Percentiles rank a stretch among this genome's conserved stretches.
These are phyloP conservation scores for Solanum hybrid DNA, from an alignment of 305 asterid species.

Conservation along the genomic window DNA sequence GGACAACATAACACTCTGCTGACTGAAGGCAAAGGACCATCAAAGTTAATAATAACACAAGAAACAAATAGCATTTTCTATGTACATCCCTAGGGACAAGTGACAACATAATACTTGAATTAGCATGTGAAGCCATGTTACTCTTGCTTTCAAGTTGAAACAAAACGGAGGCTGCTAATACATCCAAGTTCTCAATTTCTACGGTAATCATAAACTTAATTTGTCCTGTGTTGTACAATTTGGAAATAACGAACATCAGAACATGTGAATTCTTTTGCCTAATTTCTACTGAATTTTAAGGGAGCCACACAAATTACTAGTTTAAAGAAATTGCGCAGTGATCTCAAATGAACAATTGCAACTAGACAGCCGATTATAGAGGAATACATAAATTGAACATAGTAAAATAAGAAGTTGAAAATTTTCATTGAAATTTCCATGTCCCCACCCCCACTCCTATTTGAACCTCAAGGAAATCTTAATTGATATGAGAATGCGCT, in stretches of 20 bases:
- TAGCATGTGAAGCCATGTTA: conserved; percentile 15
- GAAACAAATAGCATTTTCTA: not conserved
- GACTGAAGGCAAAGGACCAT: not conserved
- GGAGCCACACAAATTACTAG: not conserved
- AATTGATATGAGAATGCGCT: not conserved
- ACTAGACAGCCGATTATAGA: not conserved
- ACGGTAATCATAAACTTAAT: not conserved
- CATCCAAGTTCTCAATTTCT: not conserved
- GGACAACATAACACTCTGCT: not conserved
- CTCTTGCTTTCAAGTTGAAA: conserved; percentile 10
- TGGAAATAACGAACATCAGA: not conserved
- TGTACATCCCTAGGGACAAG: not conserved
- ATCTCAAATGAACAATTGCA: not conserved
- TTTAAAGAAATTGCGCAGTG: not conserved
- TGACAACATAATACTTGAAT: not conserved
- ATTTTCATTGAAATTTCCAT: not conserved
- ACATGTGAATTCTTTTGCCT: not conserved
- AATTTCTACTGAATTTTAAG: not conserved
- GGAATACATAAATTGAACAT: not conserved
- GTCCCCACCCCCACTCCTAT: not conserved
- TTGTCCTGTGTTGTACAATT: not conserved
- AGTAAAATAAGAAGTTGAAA: not conserved
- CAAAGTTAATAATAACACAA: not conserved
- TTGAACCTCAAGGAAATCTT: not conserved
- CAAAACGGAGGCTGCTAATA: not conserved